A percentile compares a stretch with the other conserved stretches of the same genome.
These are phyloP conservation scores for Fonsecaea pedrosoi DNA, from an alignment of 2,329 filamentous ascomycete genomes.

Conservation along the genomic window DNA sequence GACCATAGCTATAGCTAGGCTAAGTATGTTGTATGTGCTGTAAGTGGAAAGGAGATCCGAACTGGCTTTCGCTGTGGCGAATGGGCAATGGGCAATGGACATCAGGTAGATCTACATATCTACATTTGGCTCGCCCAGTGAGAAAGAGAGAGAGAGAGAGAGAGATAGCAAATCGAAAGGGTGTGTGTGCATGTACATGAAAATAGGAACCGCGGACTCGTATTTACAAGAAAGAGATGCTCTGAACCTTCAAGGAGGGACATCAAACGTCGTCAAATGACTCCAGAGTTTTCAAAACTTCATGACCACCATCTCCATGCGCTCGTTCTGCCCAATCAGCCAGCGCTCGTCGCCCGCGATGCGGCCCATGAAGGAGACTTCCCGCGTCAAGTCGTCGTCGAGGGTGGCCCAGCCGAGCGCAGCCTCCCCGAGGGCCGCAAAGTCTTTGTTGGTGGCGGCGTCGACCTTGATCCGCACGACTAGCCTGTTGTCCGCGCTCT, in stretches of 20 bases:
- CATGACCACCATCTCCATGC: conserved; percentile 60
- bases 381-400: conserved; percentile 50
- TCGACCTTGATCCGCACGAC: conserved; percentile 44
- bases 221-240: not conserved
- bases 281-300: conserved; percentile 49
- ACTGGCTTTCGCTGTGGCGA: no score
- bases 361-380: conserved; percentile 60
- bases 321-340: conserved; percentile 64
- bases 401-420: conserved; percentile 37
- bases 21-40: no score
- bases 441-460: conserved; percentile 24
- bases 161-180: no score
- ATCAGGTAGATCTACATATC: no score
- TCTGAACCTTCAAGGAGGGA: no score
- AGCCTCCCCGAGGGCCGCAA: not conserved
- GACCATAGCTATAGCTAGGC: no score
- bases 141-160: no score
- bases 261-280: no score
- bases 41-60: no score
- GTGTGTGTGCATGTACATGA: no score
- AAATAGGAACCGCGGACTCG: not conserved
- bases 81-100: no score
- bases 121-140: no score
- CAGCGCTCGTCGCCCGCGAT: conserved; percentile 67
- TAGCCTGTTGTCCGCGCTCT: conserved; percentile 42